A percentile compares a stretch with the other conserved stretches of the same genome.
These are phyloP conservation scores for Parasitella parasitica DNA, from an alignment of 371 early-diverging fungal species.

Conservation along the genomic window DNA sequence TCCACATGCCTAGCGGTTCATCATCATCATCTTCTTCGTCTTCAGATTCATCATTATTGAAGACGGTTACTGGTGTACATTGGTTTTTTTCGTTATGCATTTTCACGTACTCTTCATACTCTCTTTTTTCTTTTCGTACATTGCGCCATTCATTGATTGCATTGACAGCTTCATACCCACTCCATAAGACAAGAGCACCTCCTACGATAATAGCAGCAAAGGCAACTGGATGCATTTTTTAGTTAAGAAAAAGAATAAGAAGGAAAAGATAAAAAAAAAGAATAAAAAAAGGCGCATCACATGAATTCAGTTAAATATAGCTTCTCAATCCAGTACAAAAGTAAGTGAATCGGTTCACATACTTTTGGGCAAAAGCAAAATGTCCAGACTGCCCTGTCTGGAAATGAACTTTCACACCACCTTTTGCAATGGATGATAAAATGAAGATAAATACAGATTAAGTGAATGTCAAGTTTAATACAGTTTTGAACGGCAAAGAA, in stretches of 20 bases:
- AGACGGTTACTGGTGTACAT: background rate
- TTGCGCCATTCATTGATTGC: conserved; percentile 26
- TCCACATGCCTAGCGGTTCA: conserved; percentile 21
- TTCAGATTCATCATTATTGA: conserved; percentile 12
- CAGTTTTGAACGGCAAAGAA: too few relatives aligned
- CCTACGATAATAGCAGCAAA: conserved; percentile 21
- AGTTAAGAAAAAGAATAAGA: background rate
- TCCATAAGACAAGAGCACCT: conserved; percentile 19
- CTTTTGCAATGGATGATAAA: too few relatives aligned
- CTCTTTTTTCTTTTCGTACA: conserved; percentile 25
- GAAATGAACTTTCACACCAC: too few relatives aligned
- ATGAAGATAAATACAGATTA: too few relatives aligned
- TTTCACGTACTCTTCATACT: conserved; percentile 35
- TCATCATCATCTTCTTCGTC: conserved; percentile 28
- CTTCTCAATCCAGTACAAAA: background rate
- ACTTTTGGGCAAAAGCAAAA: too few relatives aligned
- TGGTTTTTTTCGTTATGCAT: conserved; percentile 23
- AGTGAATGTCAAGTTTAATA: too few relatives aligned
- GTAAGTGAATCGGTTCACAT: too few relatives aligned
- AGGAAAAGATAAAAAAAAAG: background rate
- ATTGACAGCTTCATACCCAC: conserved; percentile 29
- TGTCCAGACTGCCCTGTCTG: too few relatives aligned
- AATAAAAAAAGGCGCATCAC: background rate
- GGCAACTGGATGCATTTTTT: conserved; percentile 29
- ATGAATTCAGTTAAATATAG: background rate